phyloP scores from a whole-genome alignment of 768 basidiomycete species.

The Mycena galericulata region DNA sequence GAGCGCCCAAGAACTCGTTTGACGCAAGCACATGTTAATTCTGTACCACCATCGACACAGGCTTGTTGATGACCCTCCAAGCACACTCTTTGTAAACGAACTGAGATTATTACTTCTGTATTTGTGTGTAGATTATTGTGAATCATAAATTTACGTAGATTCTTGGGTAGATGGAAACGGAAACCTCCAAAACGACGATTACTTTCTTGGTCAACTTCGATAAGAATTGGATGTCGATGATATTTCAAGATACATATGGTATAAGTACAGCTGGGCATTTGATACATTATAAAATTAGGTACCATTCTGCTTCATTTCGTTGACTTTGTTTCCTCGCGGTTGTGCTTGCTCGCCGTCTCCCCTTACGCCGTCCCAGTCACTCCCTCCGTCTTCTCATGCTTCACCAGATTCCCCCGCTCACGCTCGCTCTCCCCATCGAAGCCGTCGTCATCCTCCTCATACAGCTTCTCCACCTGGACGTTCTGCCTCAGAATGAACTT shows the following conservation, averaged over 20 bases:
- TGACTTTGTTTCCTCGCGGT: neutral
- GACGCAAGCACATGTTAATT: neutral
- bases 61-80: neutral
- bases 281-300: neutral
- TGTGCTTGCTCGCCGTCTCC: neutral
- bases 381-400: constrained; percentile 12
- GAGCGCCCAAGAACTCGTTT: neutral
- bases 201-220: neutral
- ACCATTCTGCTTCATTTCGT: neutral
- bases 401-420: constrained; percentile 16
- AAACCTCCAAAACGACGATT: neutral
- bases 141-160: neutral
- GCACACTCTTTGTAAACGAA: neutral
- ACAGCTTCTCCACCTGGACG: constrained; percentile 19
- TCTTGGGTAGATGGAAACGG: neutral
- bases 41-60: neutral
- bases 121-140: neutral
- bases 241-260: no score
- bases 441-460: constrained; percentile 33
- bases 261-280: no score
- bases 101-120: constrained; percentile 9
- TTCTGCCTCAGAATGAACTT: constrained; percentile 30
- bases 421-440: constrained; percentile 19
- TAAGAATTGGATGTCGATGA: no score
- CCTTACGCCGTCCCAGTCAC: neutral